These are phyloP conservation scores for Mangifera indica DNA, from an alignment of 345 rosid species.

Conservation along the genomic window DNA sequence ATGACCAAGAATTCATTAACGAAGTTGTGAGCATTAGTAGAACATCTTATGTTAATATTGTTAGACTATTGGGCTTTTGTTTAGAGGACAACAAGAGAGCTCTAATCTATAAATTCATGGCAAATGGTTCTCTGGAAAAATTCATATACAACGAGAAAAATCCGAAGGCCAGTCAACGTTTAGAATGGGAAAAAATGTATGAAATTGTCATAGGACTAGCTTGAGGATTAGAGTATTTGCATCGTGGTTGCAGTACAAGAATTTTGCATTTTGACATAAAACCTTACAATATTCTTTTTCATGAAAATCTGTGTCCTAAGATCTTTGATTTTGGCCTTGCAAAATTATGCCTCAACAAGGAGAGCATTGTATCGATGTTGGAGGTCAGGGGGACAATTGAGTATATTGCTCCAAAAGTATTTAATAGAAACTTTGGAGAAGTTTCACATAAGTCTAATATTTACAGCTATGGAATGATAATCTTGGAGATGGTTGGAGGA, in stretches of 20 bases:
- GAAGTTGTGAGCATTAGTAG: constrained; percentile 32
- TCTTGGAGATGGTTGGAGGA: constrained; percentile 21
- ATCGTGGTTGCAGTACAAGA: constrained; percentile 30
- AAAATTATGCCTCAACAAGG: constrained; percentile 14
- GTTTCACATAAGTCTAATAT: constrained; percentile 30
- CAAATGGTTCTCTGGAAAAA: constrained; percentile 32
- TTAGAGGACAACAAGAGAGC: constrained; percentile 16
- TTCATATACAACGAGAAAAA: constrained; percentile 10
- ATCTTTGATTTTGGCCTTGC: constrained; percentile 24
- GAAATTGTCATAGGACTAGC: constrained; percentile 24
- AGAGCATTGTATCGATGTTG: constrained; percentile 21
- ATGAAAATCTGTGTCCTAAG: constrained; percentile 12
- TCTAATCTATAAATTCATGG: constrained; percentile 31
- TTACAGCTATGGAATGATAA: constrained; percentile 32
- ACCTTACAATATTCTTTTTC: constrained; percentile 24
- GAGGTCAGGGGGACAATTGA: constrained; percentile 17
- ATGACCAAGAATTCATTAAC: constrained; percentile 30
- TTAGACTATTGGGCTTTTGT: constrained; percentile 23
- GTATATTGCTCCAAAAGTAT: constrained; percentile 28
- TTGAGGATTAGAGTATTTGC: constrained; percentile 35
- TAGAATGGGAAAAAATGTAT: constrained; percentile 23
- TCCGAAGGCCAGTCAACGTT: background rate
- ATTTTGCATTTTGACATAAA: constrained; percentile 39
- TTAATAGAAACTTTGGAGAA: constrained; percentile 17
- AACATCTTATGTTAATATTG: constrained; percentile 32